phyloP scores from a whole-genome alignment of 768 basidiomycete species.

The Kwoniella botswanensis region DNA sequence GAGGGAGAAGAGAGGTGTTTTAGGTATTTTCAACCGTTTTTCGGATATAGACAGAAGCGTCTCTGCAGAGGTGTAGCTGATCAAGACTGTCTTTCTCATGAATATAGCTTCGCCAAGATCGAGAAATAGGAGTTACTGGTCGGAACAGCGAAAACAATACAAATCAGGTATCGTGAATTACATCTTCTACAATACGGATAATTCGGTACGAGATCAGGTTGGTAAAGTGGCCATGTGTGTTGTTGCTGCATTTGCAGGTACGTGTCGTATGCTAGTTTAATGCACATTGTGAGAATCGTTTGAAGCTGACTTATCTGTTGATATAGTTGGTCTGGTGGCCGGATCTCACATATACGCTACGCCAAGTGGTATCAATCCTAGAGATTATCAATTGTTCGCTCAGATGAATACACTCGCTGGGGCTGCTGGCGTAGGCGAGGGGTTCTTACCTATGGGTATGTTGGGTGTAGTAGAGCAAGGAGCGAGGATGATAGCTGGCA shows the following conservation, averaged over 20 bases:
- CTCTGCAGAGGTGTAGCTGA: background rate
- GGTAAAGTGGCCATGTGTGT: constrained; percentile 32
- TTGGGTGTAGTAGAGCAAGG: constrained; percentile 34
- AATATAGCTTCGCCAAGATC: background rate
- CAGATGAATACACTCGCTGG: constrained; percentile 50
- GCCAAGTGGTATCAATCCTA: constrained; percentile 33
- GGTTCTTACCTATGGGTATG: constrained; percentile 42
- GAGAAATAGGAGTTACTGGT: constrained; percentile 16
- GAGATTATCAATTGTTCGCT: constrained; percentile 45
- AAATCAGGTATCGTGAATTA: constrained; percentile 40
- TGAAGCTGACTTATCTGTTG: constrained; percentile 23
- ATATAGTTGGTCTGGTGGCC: constrained; percentile 41
- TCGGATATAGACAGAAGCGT: background rate
- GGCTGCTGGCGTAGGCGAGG: constrained; percentile 44
- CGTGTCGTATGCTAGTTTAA: constrained; percentile 13
- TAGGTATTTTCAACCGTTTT: constrained; percentile 16
- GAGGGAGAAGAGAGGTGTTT: constrained; percentile 21
- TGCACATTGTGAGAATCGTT: background rate
- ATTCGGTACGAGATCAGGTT: constrained; percentile 26
- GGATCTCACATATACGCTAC: constrained; percentile 29
- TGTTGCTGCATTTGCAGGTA: constrained; percentile 42
- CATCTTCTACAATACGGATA: constrained; percentile 33
- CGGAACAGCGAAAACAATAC: constrained; percentile 20
- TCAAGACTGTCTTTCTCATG: background rate
- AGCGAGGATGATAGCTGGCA: constrained; percentile 43